These are phyloP conservation scores for Tagetes patula DNA, from an alignment of 129 eudicot genomes.

Conservation along the genomic window DNA sequence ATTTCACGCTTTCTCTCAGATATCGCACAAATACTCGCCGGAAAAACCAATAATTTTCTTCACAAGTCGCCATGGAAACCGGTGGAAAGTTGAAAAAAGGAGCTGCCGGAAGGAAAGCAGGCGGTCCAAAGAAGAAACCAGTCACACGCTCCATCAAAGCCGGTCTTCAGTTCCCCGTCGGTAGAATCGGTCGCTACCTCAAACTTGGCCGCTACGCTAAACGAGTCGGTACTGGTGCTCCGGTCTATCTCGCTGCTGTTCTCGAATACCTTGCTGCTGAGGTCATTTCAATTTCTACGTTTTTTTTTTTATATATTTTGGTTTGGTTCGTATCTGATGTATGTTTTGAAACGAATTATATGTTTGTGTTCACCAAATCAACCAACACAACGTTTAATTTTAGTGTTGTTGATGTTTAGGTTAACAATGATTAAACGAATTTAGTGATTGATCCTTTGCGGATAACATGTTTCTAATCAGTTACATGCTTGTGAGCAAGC, in stretches of 20 bases:
- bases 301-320: background rate
- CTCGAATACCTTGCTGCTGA: conserved; percentile 75
- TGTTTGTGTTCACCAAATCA: no score
- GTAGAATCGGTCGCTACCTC: conserved; percentile 57
- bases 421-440: no score
- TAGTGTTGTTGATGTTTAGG: no score
- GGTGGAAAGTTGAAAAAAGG: conserved; percentile 45
- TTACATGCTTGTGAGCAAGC: no score
- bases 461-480: no score
- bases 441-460: no score
- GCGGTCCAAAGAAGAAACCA: conserved; percentile 58
- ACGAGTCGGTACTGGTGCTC: conserved; percentile 62
- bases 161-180: conserved; percentile 70
- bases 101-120: conserved; percentile 52
- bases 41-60: no score
- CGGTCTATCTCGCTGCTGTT: conserved; percentile 62
- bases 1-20: background rate
- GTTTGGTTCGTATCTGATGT: background rate
- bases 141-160: conserved; percentile 58
- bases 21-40: background rate
- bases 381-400: no score
- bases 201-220: conserved; percentile 52
- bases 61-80: conserved; percentile 29
- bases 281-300: conserved; percentile 23
- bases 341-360: no score